Evolutionary conservation across 306 rosid genomes (phyloP), one percentile per base, ranked within the genome.

Genomic region (Prosopis cineraria): DNA sequence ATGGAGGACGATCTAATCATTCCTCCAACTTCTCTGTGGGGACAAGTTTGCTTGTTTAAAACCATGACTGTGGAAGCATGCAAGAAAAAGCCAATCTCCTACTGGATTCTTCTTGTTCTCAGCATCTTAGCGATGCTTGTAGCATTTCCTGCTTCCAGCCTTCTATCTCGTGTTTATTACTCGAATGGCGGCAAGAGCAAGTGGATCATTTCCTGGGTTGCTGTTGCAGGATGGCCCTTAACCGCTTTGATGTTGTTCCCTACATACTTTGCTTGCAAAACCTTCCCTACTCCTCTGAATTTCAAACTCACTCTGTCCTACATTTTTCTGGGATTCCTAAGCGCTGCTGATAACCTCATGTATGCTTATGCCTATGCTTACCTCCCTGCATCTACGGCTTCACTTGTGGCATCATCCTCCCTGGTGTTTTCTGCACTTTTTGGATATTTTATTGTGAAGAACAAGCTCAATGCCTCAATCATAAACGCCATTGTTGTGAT

Each of bases 171-270:
- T 56, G 84, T 92, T 60, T 94, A 92, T 83, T 94, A 81, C 60
- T 73, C 74, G 25, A 85, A 92, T 37, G 97, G 98, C 1, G 98
- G 98, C 24, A 70, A 88, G 39, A 94, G 97, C 86, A 90, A 94
- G 84, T 94, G 98, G 97, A 90, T 94, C 80, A 90, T 94, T 81
- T 94, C 98, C 45, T 92, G 98, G 97, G 93, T 87, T 14, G 88
- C 97, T 20, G 98, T 90, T 68, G 97, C 91, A 29, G 98, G 97
- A 45, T 94, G 97, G 97, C 98, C 98, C 78, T 52, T 94, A 64
- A 86, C 85, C 27, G 97, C 85, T 58, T n/a, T 92, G 4, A 77
- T 94, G 66, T 64, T 94, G 72, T 10, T 94, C 66, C 97, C 98
- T 3, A 60, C 91, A 47, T 92, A 90, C 84, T 25, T 83, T 33